Evolutionary conservation across 495 filamentous ascomycete genomes (phyloP).

Genomic region (Penicillium crystallinum): DNA sequence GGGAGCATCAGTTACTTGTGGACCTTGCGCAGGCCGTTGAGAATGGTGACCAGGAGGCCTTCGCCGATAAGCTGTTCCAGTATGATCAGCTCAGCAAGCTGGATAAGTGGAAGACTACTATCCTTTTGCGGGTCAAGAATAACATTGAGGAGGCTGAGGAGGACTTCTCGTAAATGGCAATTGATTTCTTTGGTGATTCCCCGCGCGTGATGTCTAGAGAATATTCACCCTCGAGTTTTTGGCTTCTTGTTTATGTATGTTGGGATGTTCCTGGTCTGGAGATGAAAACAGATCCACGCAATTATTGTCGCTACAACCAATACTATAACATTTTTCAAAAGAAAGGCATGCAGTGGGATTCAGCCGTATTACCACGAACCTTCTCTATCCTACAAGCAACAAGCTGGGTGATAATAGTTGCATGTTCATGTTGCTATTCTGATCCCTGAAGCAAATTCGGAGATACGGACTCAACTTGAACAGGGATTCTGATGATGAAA

Average conservation of each 20-base stretch:
- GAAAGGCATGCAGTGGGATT: too few relatives aligned
- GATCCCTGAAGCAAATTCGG: too few relatives aligned
- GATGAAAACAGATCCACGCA: slow-evolving; percentile 2
- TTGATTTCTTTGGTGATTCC: slow-evolving; percentile 21
- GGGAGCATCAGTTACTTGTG: slow-evolving; percentile 73
- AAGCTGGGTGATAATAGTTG: too few relatives aligned
- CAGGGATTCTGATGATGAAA: too few relatives aligned
- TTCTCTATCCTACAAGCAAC: too few relatives aligned
- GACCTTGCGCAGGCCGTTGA: slow-evolving; percentile 70
- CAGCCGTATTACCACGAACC: background rate
- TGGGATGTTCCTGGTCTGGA: slow-evolving; percentile 1
- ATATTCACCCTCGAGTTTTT: slow-evolving; percentile 8
- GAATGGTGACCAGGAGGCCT: slow-evolving; percentile 67
- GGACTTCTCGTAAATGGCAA: slow-evolving; percentile 56
- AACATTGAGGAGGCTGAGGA: slow-evolving; percentile 71
- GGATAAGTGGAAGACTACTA: slow-evolving; percentile 92
- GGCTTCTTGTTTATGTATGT: slow-evolving; percentile 4
- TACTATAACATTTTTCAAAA: background rate
- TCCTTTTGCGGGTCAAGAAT: slow-evolving; percentile 77
- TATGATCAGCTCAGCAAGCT: slow-evolving; percentile 86
- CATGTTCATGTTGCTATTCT: too few relatives aligned
- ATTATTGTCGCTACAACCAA: background rate
- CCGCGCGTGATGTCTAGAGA: slow-evolving; percentile 19
- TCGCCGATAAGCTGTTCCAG: slow-evolving; percentile 78
- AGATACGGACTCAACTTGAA: too few relatives aligned